phyloP scores from a whole-genome alignment of 345 rosid species.

The Rhizophora mangle region DNA sequence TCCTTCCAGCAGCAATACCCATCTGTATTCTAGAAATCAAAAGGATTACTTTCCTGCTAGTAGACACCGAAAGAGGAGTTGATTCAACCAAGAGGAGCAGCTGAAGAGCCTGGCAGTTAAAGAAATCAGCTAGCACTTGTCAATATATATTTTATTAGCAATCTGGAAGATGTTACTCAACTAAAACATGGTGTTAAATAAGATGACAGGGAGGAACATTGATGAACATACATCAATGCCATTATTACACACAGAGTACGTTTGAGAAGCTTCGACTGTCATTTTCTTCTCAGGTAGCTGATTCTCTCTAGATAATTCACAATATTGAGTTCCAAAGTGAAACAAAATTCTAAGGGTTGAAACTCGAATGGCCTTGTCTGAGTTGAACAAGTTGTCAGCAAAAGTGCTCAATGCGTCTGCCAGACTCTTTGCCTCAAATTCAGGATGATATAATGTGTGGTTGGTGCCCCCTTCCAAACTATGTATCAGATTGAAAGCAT shows the following conservation, averaged over 20 bases:
- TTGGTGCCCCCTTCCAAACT: conserved; percentile 30
- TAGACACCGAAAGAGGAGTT: conserved; percentile 57
- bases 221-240: conserved; percentile 49
- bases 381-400: conserved; percentile 65
- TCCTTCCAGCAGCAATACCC: conserved; percentile 61
- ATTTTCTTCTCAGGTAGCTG: conserved; percentile 44
- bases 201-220: conserved; percentile 6
- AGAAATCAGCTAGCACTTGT: conserved; percentile 11
- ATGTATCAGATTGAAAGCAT: conserved; percentile 36
- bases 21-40: conserved; percentile 58
- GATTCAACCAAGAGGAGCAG: conserved; percentile 60
- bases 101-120: conserved; percentile 62
- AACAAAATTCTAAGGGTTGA: conserved; percentile 72
- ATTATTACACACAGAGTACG: conserved; percentile 17
- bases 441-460: conserved; percentile 34
- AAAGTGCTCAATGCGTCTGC: conserved; percentile 43
- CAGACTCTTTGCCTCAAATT: conserved; percentile 43
- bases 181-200: background rate
- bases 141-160: background rate
- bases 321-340: conserved; percentile 47
- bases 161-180: background rate
- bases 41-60: conserved; percentile 56
- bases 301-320: conserved; percentile 34
- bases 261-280: conserved; percentile 43
- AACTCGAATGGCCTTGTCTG: conserved; percentile 67